A percentile compares a stretch with the other conserved stretches of the same genome.
Conservation (phyloP, 2,329 filamentous ascomycete species). For the Phyllosticta citriasiana region DNA sequence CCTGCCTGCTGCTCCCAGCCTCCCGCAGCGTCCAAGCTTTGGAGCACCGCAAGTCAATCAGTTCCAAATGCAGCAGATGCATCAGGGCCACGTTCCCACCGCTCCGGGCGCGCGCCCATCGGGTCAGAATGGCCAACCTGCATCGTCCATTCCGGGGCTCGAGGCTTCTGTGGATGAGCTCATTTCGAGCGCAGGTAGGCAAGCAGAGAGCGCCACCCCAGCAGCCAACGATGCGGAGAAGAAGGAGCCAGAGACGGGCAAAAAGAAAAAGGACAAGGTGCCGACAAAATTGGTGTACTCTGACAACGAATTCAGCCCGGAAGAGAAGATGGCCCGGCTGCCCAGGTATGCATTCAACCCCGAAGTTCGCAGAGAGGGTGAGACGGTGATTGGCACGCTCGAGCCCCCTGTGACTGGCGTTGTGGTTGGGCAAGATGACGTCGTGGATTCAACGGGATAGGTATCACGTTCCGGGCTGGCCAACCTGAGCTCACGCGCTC, state of each 20-base stretch:
- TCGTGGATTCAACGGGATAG: constrained; percentile 9
- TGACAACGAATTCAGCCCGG: constrained; percentile 69
- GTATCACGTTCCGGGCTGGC: neutral
- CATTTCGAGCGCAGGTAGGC: constrained; percentile 39
- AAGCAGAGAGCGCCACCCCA: constrained; percentile 26
- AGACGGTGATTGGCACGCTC: constrained; percentile 7
- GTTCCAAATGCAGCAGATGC: constrained; percentile 22
- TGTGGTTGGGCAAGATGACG: constrained; percentile 9
- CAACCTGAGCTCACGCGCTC: neutral
- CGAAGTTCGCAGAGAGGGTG: constrained; percentile 3
- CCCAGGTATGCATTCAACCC: constrained; percentile 58
- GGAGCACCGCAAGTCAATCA: constrained; percentile 41
- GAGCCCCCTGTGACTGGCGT: constrained; percentile 8
- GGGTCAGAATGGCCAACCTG: constrained; percentile 23
- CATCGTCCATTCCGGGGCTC: constrained; percentile 13
- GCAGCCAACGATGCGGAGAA: constrained; percentile 42
- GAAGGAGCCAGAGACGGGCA: constrained; percentile 45
- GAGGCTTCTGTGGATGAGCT: constrained; percentile 42
- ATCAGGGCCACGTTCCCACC: constrained; percentile 14
- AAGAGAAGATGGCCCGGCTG: constrained; percentile 78
- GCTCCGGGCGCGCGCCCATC: constrained; percentile 9
- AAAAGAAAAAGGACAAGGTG: constrained; percentile 54
- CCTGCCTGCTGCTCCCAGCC: constrained; percentile 45
- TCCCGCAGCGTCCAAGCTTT: constrained; percentile 52
- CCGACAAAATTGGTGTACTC: constrained; percentile 62